phyloP scores from a whole-genome alignment of 352 stramenopile genomes.

The Globisporangium spinosum region DNA sequence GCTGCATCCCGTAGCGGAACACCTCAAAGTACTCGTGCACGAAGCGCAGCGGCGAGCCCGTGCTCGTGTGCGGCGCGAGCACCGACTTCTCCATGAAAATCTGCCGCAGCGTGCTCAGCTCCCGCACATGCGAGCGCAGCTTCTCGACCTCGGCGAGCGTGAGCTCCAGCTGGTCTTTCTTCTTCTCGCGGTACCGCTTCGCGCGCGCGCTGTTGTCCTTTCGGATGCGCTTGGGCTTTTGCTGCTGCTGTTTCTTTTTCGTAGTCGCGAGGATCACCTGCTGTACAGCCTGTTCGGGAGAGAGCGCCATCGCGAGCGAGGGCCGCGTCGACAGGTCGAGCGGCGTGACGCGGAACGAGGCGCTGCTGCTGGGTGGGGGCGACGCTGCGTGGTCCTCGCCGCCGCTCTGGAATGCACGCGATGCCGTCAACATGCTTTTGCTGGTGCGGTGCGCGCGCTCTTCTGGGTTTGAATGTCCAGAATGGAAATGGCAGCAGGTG shows the following conservation, averaged over 20 bases:
- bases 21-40: constrained; percentile 25
- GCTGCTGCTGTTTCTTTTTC: neutral
- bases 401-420: neutral
- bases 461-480: neutral
- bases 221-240: constrained; percentile 9
- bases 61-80: constrained; percentile 4
- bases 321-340: neutral
- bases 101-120: constrained; percentile 12
- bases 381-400: constrained; percentile 1
- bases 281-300: neutral
- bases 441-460: neutral
- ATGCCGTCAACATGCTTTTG: neutral
- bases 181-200: constrained; percentile 20
- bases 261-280: constrained; percentile 2
- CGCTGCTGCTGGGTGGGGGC: neutral
- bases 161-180: constrained; percentile 13
- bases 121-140: constrained; percentile 12
- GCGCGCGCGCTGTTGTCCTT: constrained; percentile 20
- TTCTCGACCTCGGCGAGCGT: constrained; percentile 7
- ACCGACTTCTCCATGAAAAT: constrained; percentile 13
- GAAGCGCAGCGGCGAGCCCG: constrained; percentile 15
- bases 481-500: neutral
- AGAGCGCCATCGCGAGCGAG: neutral
- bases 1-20: constrained; percentile 19
- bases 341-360: neutral